Percentiles rank a stretch among this genome's conserved stretches.
Conservation (phyloP, 2,329 filamentous ascomycete genomes). For the Cladophialophora chaetospira region DNA sequence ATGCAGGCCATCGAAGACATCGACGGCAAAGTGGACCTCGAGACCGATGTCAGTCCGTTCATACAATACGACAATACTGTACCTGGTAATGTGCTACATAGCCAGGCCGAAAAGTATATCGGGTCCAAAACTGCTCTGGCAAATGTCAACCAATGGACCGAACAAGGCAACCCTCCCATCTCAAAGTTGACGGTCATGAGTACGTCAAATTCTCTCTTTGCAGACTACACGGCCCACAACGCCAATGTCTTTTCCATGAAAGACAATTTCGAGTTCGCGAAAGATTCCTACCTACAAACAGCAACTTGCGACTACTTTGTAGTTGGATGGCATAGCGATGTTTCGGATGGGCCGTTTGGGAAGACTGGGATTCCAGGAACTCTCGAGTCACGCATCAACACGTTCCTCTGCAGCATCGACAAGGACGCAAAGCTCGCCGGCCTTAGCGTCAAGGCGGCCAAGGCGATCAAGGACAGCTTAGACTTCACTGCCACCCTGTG, state of each 20-base stretch:
- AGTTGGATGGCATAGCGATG: conserved; percentile 43
- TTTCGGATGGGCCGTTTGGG: not conserved
- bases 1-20: conserved; percentile 39
- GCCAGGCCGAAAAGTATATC: conserved; percentile 49
- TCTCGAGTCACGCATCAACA: not conserved
- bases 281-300: conserved; percentile 30
- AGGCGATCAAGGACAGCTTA: too few relatives aligned
- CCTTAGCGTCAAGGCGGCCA: too few relatives aligned
- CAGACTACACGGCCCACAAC: conserved; percentile 47
- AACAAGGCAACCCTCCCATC: not conserved
- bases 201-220: conserved; percentile 43
- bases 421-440: too few relatives aligned
- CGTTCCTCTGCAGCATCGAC: not conserved
- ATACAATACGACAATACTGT: conserved; percentile 30
- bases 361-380: not conserved
- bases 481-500: too few relatives aligned
- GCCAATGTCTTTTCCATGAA: conserved; percentile 47
- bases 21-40: conserved; percentile 38
- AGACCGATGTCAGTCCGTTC: conserved; percentile 47
- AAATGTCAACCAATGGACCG: conserved; percentile 25
- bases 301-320: conserved; percentile 45
- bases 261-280: conserved; percentile 43
- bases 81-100: conserved; percentile 28
- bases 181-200: conserved; percentile 26
- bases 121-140: conserved; percentile 36